Conservation (phyloP, 164 flowering plant genomes). For the Akebia trifoliata region DNA sequence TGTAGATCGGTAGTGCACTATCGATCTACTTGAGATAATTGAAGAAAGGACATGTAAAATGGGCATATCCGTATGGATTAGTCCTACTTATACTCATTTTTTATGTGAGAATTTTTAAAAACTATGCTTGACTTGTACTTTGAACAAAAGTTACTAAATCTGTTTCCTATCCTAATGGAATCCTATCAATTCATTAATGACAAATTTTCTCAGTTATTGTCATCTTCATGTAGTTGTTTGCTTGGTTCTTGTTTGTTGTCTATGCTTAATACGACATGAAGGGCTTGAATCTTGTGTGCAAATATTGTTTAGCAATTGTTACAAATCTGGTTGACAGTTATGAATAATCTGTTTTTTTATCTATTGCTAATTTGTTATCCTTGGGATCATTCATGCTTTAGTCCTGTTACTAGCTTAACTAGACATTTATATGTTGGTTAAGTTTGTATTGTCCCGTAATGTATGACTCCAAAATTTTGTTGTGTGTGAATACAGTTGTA, state of each 20-base stretch:
- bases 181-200: neutral
- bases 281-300: neutral
- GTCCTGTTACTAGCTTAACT: neutral
- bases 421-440: neutral
- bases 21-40: neutral
- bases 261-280: too few species aligned
- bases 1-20: neutral
- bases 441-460: neutral
- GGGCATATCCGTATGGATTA: too few species aligned
- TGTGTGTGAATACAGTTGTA: constrained; percentile 51
- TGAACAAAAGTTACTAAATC: neutral
- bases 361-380: neutral
- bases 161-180: neutral
- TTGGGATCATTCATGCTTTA: neutral
- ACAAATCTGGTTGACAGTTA: neutral
- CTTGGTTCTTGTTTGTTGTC: neutral
- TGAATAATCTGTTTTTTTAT: neutral
- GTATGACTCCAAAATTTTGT: too few species aligned
- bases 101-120: too few species aligned
- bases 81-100: too few species aligned
- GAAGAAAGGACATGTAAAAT: neutral
- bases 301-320: neutral
- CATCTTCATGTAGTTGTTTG: neutral
- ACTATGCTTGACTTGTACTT: too few species aligned
- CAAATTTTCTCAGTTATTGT: neutral